Base-by-base conservation (phyloP, 1,284 basidiomycete genomes). In the Sporisorium sorghi region DNA sequence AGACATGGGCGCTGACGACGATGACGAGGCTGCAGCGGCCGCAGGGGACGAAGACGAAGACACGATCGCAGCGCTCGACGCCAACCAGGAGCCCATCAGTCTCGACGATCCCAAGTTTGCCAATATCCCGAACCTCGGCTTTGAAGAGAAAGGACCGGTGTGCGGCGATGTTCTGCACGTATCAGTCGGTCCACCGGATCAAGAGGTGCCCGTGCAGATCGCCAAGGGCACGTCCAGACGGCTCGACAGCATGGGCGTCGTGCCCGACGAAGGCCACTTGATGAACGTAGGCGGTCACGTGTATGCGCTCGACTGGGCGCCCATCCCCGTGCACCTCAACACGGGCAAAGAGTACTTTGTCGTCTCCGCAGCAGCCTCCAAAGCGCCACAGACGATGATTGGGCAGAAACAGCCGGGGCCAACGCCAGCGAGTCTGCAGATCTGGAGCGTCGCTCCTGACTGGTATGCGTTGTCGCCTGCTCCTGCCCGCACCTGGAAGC, bases 291-390 rank as follows among this genome's bases (percentile, higher is more conserved):
- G 76, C 10, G 73, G 73, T 5, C 69, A 78, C 35, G 70, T 78
- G 8, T 78, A 78, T 19, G 67, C 44, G n/a, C 39, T 78, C 21
- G 76, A 71, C 42, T 78, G 76, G 76, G 74, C 52, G 15, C 70
- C 70, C 12, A 39, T 76, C 0, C 74, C 70, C 0, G 44, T 76
- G 12, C 73, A 78, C 40, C 60, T 73, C 26, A 69, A 73, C 37
- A 44, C 30, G 32, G 76, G 69, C 9, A 68, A 60, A 17, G 73
- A 78, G 55, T 71, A 51, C 46, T 63, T 78, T 44, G 70, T 50
- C 14, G 60, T 76, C 3, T 76, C 73, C 0, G 69, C 64, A 15
- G 56, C 76, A 0, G 10, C 39, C 7, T 42, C 52, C 0, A 48
- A 46, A 1, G 42, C 57, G 17, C 73, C 76, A 4, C 9, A 43